Conservation (phyloP, 352 stramenopile species). For the Pythium aristosporum region DNA sequence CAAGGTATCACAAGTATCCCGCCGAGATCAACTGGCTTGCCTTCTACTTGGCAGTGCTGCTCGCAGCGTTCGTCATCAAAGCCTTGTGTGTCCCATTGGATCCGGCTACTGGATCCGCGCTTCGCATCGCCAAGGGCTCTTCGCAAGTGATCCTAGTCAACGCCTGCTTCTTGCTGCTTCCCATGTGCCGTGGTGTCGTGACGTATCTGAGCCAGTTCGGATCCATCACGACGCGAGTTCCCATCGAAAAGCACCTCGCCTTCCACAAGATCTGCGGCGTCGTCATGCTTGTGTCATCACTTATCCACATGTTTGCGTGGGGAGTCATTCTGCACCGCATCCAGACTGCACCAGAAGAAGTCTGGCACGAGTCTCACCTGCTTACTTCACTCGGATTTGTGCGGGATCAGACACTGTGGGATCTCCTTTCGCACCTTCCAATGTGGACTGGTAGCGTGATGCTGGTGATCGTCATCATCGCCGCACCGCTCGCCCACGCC, state of each 20-base stretch:
- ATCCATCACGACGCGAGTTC: conserved; percentile 45
- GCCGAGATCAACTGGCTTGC: conserved; percentile 51
- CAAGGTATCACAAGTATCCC: conserved; percentile 46
- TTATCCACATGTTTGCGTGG: conserved; percentile 55
- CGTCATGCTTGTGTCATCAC: conserved; percentile 59
- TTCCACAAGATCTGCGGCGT: conserved; percentile 78
- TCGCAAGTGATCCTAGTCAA: conserved; percentile 76
- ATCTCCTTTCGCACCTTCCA: conserved; percentile 45
- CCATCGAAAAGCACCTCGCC: conserved; percentile 63
- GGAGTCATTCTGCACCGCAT: conserved; percentile 57
- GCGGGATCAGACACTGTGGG: conserved; percentile 43
- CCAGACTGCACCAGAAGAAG: conserved; percentile 30
- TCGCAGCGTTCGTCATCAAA: conserved; percentile 50
- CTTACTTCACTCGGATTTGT: conserved; percentile 53
- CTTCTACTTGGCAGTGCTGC: conserved; percentile 43
- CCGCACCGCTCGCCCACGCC: conserved; percentile 42
- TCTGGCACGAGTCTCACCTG: conserved; percentile 50
- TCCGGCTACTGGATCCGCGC: conserved; percentile 49
- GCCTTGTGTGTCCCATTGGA: conserved; percentile 39
- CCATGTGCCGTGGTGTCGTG: conserved; percentile 74
- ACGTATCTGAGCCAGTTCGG: conserved; percentile 40
- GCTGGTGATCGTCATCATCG: conserved; percentile 51
- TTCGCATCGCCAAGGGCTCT: conserved; percentile 64
- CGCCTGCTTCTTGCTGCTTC: conserved; percentile 69
- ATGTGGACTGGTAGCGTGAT: conserved; percentile 68